Evolutionary conservation across 768 basidiomycete genomes (phyloP).

Genomic region (Phlebiopsis flavidoalba): DNA sequence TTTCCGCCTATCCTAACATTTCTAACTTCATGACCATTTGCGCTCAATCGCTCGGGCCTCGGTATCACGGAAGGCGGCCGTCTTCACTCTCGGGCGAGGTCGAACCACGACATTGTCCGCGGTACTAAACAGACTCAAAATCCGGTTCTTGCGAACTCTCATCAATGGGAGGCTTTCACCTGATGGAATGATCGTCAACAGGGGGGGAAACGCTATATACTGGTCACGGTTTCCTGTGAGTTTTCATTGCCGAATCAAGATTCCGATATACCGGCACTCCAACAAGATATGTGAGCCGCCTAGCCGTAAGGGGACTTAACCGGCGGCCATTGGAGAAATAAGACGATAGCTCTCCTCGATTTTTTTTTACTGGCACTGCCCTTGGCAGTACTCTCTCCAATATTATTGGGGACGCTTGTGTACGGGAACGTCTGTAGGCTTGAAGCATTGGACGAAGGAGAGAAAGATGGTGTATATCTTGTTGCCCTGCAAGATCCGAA

Average conservation of each 20-base stretch:
- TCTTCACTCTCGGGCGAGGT: slow-evolving; percentile 15
- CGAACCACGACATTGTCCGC: background rate
- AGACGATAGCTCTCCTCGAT: slow-evolving; percentile 10
- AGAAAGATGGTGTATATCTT: slow-evolving; percentile 4
- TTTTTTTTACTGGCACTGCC: slow-evolving; percentile 11
- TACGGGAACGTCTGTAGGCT: slow-evolving; percentile 9
- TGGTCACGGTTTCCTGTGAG: slow-evolving; percentile 9
- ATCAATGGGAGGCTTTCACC: slow-evolving; percentile 10
- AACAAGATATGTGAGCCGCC: no score
- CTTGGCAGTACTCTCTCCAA: slow-evolving; percentile 7
- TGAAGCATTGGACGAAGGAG: background rate
- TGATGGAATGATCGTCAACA: slow-evolving; percentile 15
- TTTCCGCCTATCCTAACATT: background rate
- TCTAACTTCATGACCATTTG: slow-evolving; percentile 14
- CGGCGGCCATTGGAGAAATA: background rate
- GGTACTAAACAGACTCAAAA: background rate
- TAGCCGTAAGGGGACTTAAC: background rate
- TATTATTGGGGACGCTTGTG: slow-evolving; percentile 14
- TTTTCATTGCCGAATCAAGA: background rate
- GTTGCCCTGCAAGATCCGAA: slow-evolving; percentile 14
- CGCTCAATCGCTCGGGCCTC: slow-evolving; percentile 10
- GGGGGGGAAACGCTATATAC: slow-evolving; percentile 3
- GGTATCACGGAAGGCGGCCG: slow-evolving; percentile 14
- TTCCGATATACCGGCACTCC: no score
- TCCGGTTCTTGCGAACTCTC: background rate